Conservation (phyloP, 1,284 basidiomycete genomes). For the Hymenochaete sp. region DNA sequence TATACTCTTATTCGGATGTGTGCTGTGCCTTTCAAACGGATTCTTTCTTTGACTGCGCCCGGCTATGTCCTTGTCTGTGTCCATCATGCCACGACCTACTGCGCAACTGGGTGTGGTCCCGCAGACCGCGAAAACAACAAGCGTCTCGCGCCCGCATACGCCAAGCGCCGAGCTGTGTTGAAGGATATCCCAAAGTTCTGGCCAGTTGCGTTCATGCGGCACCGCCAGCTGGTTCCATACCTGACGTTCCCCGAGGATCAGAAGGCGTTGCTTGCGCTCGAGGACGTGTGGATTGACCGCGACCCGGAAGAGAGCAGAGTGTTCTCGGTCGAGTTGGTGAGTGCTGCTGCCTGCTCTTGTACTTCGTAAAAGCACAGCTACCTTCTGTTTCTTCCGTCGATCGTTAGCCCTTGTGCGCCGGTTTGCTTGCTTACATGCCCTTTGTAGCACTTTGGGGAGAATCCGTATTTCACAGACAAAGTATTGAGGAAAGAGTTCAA, state of each 20-base stretch:
- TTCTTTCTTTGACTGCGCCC: no score
- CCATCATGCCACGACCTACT: no score
- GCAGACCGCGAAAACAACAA: conserved; percentile 56
- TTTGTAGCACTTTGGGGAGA: conserved; percentile 68
- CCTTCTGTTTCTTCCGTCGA: neutral
- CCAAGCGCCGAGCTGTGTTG: conserved; percentile 55
- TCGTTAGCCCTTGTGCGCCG: neutral
- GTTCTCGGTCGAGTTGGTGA: conserved; percentile 73
- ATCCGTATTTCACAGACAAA: conserved; percentile 68
- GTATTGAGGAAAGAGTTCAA: conserved; percentile 75
- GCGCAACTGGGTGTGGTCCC: no score
- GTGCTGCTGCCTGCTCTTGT: conserved; percentile 26
- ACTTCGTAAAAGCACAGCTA: neutral
- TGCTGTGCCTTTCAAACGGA: no score
- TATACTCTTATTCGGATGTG: no score
- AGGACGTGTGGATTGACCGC: conserved; percentile 71
- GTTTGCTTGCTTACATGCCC: neutral
- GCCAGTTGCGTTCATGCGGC: conserved; percentile 69
- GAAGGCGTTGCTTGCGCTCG: conserved; percentile 64
- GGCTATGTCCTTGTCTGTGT: no score
- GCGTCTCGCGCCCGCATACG: conserved; percentile 50
- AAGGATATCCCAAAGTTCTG: conserved; percentile 69
- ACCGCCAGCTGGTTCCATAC: conserved; percentile 49
- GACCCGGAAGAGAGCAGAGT: conserved; percentile 58
- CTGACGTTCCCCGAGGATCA: conserved; percentile 63